A percentile compares a stretch with the other conserved stretches of the same genome.
phyloP scores from a whole-genome alignment of 1,284 basidiomycete species.

The Cutaneotrichosporon cyanovorans region DNA sequence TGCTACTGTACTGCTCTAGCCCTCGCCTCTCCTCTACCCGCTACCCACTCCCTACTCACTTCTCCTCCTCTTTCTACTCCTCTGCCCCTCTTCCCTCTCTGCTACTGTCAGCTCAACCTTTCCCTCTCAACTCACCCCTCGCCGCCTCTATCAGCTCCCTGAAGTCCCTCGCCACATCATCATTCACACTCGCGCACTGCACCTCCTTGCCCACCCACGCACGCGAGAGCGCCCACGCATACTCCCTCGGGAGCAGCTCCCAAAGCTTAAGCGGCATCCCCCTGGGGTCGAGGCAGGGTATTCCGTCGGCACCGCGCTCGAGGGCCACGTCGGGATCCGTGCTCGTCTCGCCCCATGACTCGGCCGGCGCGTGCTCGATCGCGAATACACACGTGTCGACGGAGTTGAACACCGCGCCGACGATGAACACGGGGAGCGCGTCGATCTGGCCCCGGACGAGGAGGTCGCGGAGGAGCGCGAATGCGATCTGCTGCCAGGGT shows the following conservation, averaged over 20 bases:
- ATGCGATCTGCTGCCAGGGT: too few species aligned
- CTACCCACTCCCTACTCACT: too few species aligned
- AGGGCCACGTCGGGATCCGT: background rate
- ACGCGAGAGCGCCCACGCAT: background rate
- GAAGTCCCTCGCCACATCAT: background rate
- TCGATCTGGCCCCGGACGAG: background rate
- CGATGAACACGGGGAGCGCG: background rate
- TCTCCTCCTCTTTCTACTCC: too few species aligned
- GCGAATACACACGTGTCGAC: background rate
- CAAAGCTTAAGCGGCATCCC: background rate
- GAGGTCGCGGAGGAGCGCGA: background rate
- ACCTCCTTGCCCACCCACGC: background rate
- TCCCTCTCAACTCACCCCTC: background rate
- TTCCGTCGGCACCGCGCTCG: background rate
- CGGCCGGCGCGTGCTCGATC: background rate
- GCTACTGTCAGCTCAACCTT: background rate
- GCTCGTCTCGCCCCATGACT: background rate
- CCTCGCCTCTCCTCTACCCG: too few species aligned
- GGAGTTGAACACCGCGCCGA: background rate
- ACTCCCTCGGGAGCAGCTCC: background rate
- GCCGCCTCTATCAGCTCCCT: background rate
- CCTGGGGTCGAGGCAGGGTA: background rate
- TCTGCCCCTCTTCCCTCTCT: background rate
- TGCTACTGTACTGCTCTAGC: too few species aligned
- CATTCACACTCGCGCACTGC: background rate